Base-by-base conservation (phyloP, 2,329 filamentous ascomycete genomes). In the Acephala macrosclerotiorum region DNA sequence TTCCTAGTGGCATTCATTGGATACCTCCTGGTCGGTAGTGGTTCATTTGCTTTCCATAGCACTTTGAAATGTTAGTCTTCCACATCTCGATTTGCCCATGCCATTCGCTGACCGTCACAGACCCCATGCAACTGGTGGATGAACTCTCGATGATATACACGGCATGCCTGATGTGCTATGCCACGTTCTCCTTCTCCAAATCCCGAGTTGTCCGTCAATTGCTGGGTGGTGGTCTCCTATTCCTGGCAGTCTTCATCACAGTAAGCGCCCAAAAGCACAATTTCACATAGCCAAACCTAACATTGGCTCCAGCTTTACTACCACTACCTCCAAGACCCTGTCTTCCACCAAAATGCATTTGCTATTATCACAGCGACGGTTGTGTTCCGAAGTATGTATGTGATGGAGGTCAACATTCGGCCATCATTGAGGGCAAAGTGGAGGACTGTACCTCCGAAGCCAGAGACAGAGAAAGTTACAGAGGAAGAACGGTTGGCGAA, bases 121-220 rank as follows among this genome's bases (percentile, higher is more conserved):
- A 91, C 74, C 88, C 88, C 1, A 89, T 89, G 88, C 89, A 91
- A 74, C 81, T 91, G 16, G 84, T 91, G 45, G 88, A 91, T 73
- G 88, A 91, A 74, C 82, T 91, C 16, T 89, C 86, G 18, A 91
- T 91, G 89, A 91, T 91, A 64, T 91, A 91, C 76, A 91, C 89
- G 1, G 90, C 89, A 16, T 90, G 87, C 70, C 78, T 91, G 36
- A 91, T 91, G 86, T 84, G 83, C 77, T 91, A 87, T 77, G 90
- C 89, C 12, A 89, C 87, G 16, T 90, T 92, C 56, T 71, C 69
- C 11, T 68, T 67, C 45, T 58, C 61, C 8, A 62, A 61, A 60
- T 68, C 67, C 20, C 20, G 53, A 29, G 22, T 58, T 47, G 36
- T 58, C 29, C 58, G 61, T 22, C 8, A 1, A 12, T 7, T 60